Evolutionary conservation across 495 filamentous ascomycete species (phyloP), one percentile per base, ranked within the genome.

Genomic region (Hyaloscypha hepaticicola): DNA sequence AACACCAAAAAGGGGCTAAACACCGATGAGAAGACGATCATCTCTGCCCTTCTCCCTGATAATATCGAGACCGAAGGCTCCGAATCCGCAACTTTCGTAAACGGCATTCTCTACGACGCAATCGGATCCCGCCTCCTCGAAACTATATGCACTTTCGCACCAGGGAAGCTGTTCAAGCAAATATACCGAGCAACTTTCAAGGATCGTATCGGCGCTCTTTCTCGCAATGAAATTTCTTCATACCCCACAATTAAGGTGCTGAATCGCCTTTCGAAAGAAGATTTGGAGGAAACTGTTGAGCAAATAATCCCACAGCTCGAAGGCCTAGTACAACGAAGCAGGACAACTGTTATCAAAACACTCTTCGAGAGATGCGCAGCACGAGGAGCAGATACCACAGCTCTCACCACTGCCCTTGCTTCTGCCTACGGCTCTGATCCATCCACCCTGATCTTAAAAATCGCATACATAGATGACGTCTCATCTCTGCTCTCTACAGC

Each of bases 51-150:
- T 9, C 77, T 91, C 8, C 87, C 88, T 0, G 88, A 90, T 67
- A 84, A 89, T 64, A 77, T 85, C 7, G 78, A 85, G 19, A 77
- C 78, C 28, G 82, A 85, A 64, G 85, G 79, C 5, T 83, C 80
- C 1, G 83, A 85, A 64, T 87, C 81, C 58, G 80, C 81, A 29
- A 76, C 78, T 9, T 97, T 97, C 72, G 84, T 97, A 73, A 90
- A 90, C 66, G 87, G 89, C 38, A 82, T 98, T 66, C 75, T 97
- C 25, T 98, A 97, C 72, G 91, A 96, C 71, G 78, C 90, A 0
- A 85, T 97, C 26, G 96, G 96, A 5, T 97, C 93, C 5, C 88
- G 93, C 31, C 80, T 99, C 5, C 82, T 97, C 12, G 95, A 99
- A 73, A 89, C 87, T 1, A 87, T 99, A 61, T 83, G 97, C 64